These are phyloP conservation scores for Apiospora malaysiana DNA, from an alignment of 2,329 filamentous ascomycete species.

Conservation along the genomic window DNA sequence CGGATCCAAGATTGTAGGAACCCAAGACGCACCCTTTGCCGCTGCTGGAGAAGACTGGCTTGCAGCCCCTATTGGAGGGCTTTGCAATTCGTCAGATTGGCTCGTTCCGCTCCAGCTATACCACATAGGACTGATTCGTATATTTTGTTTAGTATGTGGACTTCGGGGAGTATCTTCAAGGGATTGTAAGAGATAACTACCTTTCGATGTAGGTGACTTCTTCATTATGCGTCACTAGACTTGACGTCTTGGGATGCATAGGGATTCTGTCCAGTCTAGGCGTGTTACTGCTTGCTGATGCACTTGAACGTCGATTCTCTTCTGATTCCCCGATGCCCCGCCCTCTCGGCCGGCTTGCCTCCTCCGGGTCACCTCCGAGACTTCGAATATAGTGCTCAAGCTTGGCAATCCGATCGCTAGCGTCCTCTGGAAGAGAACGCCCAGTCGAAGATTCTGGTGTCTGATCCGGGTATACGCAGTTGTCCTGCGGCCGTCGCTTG, in stretches of 20 bases:
- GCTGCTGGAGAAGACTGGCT: background rate
- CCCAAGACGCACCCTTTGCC: background rate
- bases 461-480: constrained; percentile 19
- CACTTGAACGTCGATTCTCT: background rate
- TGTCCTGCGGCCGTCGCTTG: constrained; percentile 21
- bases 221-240: constrained; percentile 1
- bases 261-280: background rate
- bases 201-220: constrained; percentile 7
- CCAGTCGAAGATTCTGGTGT: background rate
- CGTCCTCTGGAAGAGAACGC: background rate
- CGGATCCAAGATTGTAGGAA: background rate
- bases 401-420: background rate
- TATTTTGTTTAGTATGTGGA: background rate
- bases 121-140: background rate
- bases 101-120: constrained; percentile 1
- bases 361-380: constrained; percentile 3
- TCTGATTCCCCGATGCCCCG: background rate
- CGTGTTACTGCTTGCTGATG: background rate
- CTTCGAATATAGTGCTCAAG: constrained; percentile 13
- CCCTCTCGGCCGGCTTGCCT: background rate
- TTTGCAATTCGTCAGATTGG: background rate
- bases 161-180: background rate
- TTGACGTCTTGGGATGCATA: constrained; percentile 10
- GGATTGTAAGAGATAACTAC: background rate
- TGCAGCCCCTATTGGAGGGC: background rate